Conservation (phyloP, 2,329 filamentous ascomycete genomes). For the Grosmannia huntii region DNA sequence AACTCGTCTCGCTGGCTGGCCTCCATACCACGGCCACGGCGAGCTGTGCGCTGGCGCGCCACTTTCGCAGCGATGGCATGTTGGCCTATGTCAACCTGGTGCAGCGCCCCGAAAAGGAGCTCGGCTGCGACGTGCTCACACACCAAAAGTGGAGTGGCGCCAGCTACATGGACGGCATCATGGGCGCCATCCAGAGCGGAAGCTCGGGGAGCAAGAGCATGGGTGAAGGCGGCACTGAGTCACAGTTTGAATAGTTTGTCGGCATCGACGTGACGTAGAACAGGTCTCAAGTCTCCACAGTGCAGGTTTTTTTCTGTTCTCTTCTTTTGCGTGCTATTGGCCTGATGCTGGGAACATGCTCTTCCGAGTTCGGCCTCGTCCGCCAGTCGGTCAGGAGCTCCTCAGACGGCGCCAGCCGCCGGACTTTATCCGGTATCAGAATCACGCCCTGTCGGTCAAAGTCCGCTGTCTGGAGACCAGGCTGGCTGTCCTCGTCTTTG, state of each 20-base stretch:
- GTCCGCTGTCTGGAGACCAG: background rate
- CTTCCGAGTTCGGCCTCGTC: constrained; percentile 1
- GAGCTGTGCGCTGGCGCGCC: constrained; percentile 61
- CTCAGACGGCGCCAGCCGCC: background rate
- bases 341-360: background rate
- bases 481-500: too few relatives aligned
- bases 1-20: constrained; percentile 54
- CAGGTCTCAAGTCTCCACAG: too few relatives aligned
- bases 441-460: background rate
- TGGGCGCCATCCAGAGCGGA: constrained; percentile 86
- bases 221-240: constrained; percentile 88
- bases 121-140: constrained; percentile 82
- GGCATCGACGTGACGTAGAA: too few relatives aligned
- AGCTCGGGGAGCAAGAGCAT: constrained; percentile 84
- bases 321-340: background rate
- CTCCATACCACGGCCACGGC: constrained; percentile 53
- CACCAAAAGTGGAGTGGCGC: constrained; percentile 77
- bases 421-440: background rate
- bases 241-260: constrained; percentile 39
- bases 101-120: constrained; percentile 78
- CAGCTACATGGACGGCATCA: constrained; percentile 70
- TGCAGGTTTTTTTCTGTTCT: too few relatives aligned
- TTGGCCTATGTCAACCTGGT: constrained; percentile 92
- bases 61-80: constrained; percentile 89
- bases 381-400: background rate